phyloP scores from a whole-genome alignment of 257 asterid species.

The Avicennia marina region DNA sequence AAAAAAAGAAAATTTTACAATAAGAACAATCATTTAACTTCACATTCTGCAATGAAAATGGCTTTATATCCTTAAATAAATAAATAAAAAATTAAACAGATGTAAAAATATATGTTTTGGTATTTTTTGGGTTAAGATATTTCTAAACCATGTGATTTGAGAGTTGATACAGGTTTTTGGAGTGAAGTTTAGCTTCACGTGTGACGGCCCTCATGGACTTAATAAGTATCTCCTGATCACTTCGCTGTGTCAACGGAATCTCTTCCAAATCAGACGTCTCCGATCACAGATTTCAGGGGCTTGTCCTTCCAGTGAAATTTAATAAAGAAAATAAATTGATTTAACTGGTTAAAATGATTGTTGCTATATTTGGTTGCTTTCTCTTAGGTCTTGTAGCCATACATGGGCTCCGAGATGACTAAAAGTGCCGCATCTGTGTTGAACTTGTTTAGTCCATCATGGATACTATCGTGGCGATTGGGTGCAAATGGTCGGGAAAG shows the following conservation, averaged over 20 bases:
- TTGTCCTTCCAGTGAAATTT: conserved; percentile 6
- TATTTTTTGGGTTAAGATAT: too few species aligned
- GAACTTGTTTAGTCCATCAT: conserved; percentile 67
- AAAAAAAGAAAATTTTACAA: too few species aligned
- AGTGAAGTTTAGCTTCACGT: conserved; percentile 42
- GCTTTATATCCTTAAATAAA: too few species aligned
- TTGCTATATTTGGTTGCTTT: conserved; percentile 24
- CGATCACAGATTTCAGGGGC: conserved; percentile 39
- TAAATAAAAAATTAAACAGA: too few species aligned
- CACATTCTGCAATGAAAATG: too few species aligned
- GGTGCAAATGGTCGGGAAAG: conserved; percentile 72
- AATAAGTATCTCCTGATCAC: conserved; percentile 46
- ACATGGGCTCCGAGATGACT: conserved; percentile 41
- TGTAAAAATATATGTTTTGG: too few species aligned
- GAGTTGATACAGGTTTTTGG: conserved; percentile 20
- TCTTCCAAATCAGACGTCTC: conserved; percentile 29
- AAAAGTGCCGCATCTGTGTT: conserved; percentile 58
- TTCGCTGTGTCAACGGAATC: conserved; percentile 47
- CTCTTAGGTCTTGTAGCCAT: conserved; percentile 46
- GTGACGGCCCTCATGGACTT: conserved; percentile 73
- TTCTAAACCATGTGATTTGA: too few species aligned
- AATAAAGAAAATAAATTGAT: conserved; percentile 8
- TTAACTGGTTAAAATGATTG: conserved; percentile 17
- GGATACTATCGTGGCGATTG: conserved; percentile 67
- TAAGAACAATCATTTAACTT: too few species aligned